Evolutionary conservation across 257 asterid species (phyloP).

Genomic region (Solanum habrochaites): DNA sequence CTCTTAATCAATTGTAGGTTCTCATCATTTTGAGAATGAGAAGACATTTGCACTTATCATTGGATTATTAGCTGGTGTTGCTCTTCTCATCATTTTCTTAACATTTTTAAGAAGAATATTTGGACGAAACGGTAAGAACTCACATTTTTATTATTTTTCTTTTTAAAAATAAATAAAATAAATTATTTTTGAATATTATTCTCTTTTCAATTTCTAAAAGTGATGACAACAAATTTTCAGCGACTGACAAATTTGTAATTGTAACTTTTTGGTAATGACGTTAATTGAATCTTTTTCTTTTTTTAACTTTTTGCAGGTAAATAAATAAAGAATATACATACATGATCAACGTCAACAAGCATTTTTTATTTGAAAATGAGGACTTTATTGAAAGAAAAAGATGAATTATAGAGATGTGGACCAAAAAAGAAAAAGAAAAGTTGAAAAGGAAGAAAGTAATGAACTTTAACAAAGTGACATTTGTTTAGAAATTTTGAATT

Average conservation of each 20-base stretch:
- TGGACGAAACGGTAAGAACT: conserved; percentile 37
- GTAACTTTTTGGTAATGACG: background rate
- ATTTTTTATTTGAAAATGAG: background rate
- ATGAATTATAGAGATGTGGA: background rate
- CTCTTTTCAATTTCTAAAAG: background rate
- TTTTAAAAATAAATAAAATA: background rate
- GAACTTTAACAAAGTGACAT: conserved; percentile 4
- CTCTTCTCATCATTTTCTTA: conserved; percentile 63
- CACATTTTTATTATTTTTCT: background rate
- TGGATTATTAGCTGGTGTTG: conserved; percentile 76
- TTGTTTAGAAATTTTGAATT: background rate
- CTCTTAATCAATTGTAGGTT: conserved; percentile 9
- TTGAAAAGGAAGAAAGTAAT: conserved; percentile 1
- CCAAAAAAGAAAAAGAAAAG: background rate
- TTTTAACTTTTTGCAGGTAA: conserved; percentile 51
- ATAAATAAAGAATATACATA: conserved; percentile 30
- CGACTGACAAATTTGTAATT: too few species aligned
- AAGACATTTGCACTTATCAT: conserved; percentile 79
- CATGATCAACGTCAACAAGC: conserved; percentile 25
- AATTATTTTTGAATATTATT: background rate
- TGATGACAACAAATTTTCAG: background rate
- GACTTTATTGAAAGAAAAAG: background rate
- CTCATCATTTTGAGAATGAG: conserved; percentile 59
- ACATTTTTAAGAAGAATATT: conserved; percentile 53
- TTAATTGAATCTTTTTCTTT: background rate